Base-by-base conservation (phyloP, 352 stramenopile species). In the Pythium insidiosum region DNA sequence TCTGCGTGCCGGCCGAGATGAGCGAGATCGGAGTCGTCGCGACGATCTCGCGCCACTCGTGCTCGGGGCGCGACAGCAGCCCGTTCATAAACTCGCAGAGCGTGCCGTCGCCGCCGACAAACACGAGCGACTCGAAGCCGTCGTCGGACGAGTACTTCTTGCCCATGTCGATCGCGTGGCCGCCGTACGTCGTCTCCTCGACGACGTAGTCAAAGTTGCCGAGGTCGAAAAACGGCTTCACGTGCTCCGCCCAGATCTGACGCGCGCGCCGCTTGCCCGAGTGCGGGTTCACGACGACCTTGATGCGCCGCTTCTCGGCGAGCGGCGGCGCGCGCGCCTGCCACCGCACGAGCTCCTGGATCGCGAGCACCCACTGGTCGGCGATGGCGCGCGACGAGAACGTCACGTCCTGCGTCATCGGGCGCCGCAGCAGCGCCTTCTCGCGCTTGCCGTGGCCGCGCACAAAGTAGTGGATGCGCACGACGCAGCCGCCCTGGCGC, bases 31-130 rank as follows among this genome's bases (percentile, higher is more conserved):
- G 77, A 19, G 77, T 89, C 25, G 73, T 81, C 3, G 75, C 77
- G 16, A 89, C 77, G 36, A 89, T 84, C 47, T 89, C 71, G 38
- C 73, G 75, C 77, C 77, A 89, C 47, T 89, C 77, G 41, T 84
- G 69, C 53, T 89, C 77, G 0, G 77, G 73, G 5, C 77, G 71
- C 35, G 55, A 68, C 24, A 89, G 43, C 38, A 89, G 55, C 5
- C 77, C 77, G 50, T 89, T 89, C 77, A 89, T 89, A 43, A 87
- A 89, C 47, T 89, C 77, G 43, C 73, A 85, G 6, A 89, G 51
- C 15, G 77, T 89, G 38, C 77, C 77, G 28, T 89, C 77, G 7
- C 77, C 77, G 16, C 73, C 73, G 44, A 89, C 83, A 38, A 89
- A 89, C 29, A 89, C 66, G 34, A 89, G 63, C 38, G 77, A 69